These are phyloP conservation scores for Gliomastix tumulicola DNA, from an alignment of 2,329 filamentous ascomycete species.

Conservation along the genomic window DNA sequence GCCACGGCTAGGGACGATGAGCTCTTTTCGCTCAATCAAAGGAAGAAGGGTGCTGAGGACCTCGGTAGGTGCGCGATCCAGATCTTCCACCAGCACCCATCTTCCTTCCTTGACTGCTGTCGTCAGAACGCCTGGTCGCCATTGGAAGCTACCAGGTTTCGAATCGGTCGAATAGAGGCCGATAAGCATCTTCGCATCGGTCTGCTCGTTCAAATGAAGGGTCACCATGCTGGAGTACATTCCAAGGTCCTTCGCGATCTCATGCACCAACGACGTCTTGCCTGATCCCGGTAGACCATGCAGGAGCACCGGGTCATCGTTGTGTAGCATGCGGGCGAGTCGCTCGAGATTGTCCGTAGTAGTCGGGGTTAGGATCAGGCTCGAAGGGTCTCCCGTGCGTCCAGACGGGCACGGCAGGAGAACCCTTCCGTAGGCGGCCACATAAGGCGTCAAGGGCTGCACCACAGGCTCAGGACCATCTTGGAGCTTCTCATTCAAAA, in stretches of 20 bases:
- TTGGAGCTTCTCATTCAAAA: slow-evolving; percentile 14
- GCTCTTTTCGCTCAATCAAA: slow-evolving; percentile 84
- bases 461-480: slow-evolving; percentile 6
- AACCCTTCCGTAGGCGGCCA: slow-evolving; percentile 57
- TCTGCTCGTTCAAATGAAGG: slow-evolving; percentile 94
- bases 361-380: slow-evolving; percentile 64
- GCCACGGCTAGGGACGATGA: slow-evolving; percentile 82
- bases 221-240: slow-evolving; percentile 82
- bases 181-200: slow-evolving; percentile 91
- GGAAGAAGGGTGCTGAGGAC: slow-evolving; percentile 90
- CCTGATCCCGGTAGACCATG: slow-evolving; percentile 80
- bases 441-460: slow-evolving; percentile 50
- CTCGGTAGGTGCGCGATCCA: slow-evolving; percentile 91
- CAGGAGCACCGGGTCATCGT: slow-evolving; percentile 66
- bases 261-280: slow-evolving; percentile 80
- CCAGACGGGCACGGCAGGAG: slow-evolving; percentile 60
- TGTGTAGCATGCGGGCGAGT: slow-evolving; percentile 62
- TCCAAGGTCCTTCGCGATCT: slow-evolving; percentile 73
- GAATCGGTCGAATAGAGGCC: slow-evolving; percentile 89
- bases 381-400: slow-evolving; percentile 34
- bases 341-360: slow-evolving; percentile 64
- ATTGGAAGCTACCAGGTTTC: slow-evolving; percentile 82
- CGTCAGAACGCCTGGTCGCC: slow-evolving; percentile 87
- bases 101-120: slow-evolving; percentile 89
- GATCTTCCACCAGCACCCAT: slow-evolving; percentile 96